Evolutionary conservation across 2,329 filamentous ascomycete species (phyloP).

Genomic region (Incumbomyces lentus): DNA sequence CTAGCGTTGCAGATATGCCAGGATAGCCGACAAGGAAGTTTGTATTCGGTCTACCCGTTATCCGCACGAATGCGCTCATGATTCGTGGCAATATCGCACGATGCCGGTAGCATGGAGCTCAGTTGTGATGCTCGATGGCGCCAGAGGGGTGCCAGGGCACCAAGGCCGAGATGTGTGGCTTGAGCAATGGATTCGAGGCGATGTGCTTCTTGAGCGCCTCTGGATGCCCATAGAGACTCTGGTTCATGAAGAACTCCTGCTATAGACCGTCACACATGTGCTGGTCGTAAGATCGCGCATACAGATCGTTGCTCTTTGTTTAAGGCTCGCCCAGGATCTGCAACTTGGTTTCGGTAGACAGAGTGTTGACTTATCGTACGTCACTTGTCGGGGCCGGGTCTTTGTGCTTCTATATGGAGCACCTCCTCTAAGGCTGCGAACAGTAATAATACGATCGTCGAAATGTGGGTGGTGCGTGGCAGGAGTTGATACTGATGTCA

Average conservation of each 20-base stretch:
- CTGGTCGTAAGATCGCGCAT: neutral
- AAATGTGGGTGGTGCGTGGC: neutral
- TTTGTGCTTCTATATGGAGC: neutral
- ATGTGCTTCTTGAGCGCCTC: conserved; percentile 9
- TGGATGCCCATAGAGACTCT: conserved; percentile 19
- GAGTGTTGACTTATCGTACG: no score
- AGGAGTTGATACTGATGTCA: neutral
- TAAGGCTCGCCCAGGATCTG: neutral
- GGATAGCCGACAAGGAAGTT: conserved; percentile 95
- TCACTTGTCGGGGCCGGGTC: neutral
- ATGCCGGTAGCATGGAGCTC: conserved; percentile 11
- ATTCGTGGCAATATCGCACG: conserved; percentile 20
- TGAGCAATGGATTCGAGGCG: neutral
- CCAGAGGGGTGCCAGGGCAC: conserved; percentile 3
- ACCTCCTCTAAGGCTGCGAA: neutral
- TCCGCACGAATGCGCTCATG: conserved; percentile 78
- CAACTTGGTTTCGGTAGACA: neutral
- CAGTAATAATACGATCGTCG: neutral
- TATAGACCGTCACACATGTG: neutral
- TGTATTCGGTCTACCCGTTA: conserved; percentile 93
- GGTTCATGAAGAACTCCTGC: neutral
- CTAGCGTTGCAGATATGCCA: conserved; percentile 92
- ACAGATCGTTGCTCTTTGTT: neutral
- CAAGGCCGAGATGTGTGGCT: neutral
- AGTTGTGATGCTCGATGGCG: conserved; percentile 14